These are phyloP conservation scores for Trichomonas vaginalis DNA, from an alignment of 208 protist species.

Conservation along the genomic window DNA sequence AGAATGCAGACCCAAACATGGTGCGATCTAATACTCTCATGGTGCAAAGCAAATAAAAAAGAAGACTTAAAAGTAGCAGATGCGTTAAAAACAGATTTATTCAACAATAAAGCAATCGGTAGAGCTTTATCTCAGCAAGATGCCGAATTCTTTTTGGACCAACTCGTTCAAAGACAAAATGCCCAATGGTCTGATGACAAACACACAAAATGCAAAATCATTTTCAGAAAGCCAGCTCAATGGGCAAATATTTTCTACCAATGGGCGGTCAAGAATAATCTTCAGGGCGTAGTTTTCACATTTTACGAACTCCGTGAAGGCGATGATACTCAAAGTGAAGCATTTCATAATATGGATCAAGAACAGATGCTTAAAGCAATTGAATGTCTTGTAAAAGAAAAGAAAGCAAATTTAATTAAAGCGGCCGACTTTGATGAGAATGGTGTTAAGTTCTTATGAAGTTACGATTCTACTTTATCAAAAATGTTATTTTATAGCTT, in stretches of 20 bases:
- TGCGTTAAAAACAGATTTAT: neutral
- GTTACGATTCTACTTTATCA: too few relatives aligned
- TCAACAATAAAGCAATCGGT: neutral
- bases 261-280: neutral
- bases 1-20: neutral
- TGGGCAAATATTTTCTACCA: neutral
- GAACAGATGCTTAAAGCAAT: neutral
- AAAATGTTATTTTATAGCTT: too few relatives aligned
- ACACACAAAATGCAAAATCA: neutral
- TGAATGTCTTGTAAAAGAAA: neutral
- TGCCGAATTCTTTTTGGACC: neutral
- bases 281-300: neutral
- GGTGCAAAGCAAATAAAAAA: neutral
- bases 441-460: neutral
- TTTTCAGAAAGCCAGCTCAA: neutral
- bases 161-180: neutral
- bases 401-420: neutral
- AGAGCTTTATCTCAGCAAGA: neutral
- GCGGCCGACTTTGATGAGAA: neutral
- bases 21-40: neutral
- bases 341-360: neutral
- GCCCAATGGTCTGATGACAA: neutral
- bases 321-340: neutral
- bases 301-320: conserved; percentile 9
- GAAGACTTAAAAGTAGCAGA: neutral